Conservation (phyloP, 768 basidiomycete species). For the Tulasnella sp. region DNA sequence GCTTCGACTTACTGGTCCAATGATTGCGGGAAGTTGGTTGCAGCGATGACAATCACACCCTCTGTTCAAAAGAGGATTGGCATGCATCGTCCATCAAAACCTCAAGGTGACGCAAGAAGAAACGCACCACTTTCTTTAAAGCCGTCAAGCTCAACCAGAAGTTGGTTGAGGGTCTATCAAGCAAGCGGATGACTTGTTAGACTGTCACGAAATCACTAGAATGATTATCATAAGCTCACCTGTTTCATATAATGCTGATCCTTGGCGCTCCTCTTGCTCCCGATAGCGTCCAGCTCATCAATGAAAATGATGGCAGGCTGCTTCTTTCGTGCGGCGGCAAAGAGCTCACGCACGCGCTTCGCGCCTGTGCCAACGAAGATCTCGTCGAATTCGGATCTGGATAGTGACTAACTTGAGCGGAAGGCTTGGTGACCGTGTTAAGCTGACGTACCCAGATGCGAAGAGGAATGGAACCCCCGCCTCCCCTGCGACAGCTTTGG, state of each 20-base stretch:
- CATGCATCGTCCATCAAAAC: not conserved
- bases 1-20: conserved; percentile 63
- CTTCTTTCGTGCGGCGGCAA: conserved; percentile 86
- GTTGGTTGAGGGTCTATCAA: conserved; percentile 70
- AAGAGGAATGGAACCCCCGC: conserved; percentile 97
- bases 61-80: conserved; percentile 32
- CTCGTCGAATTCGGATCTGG: conserved; percentile 89
- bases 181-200: not conserved
- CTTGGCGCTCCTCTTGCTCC: conserved; percentile 72
- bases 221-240: conserved; percentile 16
- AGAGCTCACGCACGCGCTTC: conserved; percentile 89
- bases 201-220: not conserved
- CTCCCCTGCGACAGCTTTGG: conserved; percentile 93
- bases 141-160: conserved; percentile 95
- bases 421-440: conserved; percentile 7
- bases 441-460: conserved; percentile 62
- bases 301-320: conserved; percentile 98
- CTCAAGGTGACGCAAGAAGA: not conserved
- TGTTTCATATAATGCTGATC: conserved; percentile 79
- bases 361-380: conserved; percentile 92
- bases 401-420: conserved; percentile 1
- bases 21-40: conserved; percentile 95
- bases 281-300: conserved; percentile 90
- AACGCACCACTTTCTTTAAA: conserved; percentile 59
- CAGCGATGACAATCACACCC: conserved; percentile 90